Base-by-base conservation (phyloP, 2,329 filamentous ascomycete species). In the Colletotrichum camelliae region DNA sequence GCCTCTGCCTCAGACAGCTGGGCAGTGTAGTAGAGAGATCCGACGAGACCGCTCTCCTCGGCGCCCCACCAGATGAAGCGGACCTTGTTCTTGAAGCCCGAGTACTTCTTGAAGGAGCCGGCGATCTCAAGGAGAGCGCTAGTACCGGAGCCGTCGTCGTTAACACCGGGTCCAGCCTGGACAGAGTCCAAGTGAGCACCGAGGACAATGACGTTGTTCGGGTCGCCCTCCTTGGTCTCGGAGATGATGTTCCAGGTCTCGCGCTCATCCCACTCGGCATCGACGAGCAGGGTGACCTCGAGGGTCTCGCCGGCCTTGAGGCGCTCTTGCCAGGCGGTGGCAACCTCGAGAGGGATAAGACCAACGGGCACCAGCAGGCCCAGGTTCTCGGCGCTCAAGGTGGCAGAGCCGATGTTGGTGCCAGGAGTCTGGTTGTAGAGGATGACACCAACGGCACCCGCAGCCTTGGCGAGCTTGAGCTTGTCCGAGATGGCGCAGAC, bases 401-500 rank as follows among this genome's bases (percentile, higher is more conserved):
- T 93, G 9, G 90, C 91, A 29, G 85, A 83, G 2, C 87, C 81
- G 5, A 85, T 81, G n/a, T 76, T 68, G 12, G 80, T 77, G 1
- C 90, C 91, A 0, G 87, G 83, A 4, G 83, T 85, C 77, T 93
- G 92, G 86, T 94, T 91, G 81, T 92, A 93, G 66, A 94, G 86
- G 35, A 94, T 82, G 1, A 89, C 86, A 55, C 82, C 87, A 3
- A 85, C 55, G 4, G 87, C 87, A 57, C 87, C 87, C 12, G 84
- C 81, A 10, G 83, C 80, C 79, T 82, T 85, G 33, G 87, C 87
- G 6, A 88, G 81, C 79, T 84, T 85, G 37, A 88, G 82, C 80
- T 89, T 89, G 52, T 86, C 84, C 0, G 83, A 77, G 48, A 88
- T 84, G 52, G 84, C 82, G 72, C 87, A 89, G 29, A 74, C 72